Evolutionary conservation across 495 filamentous ascomycete genomes (phyloP), one percentile per base, ranked within the genome.

Genomic region (Penicillium pancosmium): DNA sequence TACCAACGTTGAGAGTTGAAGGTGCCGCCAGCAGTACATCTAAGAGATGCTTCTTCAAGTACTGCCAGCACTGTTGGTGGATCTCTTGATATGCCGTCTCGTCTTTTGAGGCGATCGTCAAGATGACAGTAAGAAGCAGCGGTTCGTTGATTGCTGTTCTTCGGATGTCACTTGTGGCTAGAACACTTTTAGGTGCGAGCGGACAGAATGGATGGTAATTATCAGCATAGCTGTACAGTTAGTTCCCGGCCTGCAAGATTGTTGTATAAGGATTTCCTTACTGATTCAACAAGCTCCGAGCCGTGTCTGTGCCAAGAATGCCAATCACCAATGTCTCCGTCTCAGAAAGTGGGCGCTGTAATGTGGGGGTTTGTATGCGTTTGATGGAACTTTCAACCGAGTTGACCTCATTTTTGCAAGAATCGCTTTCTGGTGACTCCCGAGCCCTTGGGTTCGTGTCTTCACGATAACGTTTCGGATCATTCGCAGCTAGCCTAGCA

Each of bases 291-390:
- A 50, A 50, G 23, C 31, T 27, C 5, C 31, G 19, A n/a, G 48
- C 31, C 27, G 52, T 55, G n/a, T 55, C 52, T 31, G 52, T 44
- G 0, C 52, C 52, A n/a, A 55, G 15, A 16, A 55, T 43, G 2
- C 52, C 52, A 6, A 55, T 55, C 16, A 55, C 52, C 25, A 55
- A 35, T 55, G 52, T 55, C 23, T 55, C 52, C 5, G 52, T 55
- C 16, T 55, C 52, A 2, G 52, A 55, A 2, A 55, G 15, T 34
- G n/a, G 41, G 2, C 38, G 16, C 40, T 43, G 52, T 0, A 47
- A n/a, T 12, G 44, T 1, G 7, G 50, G 50, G 27, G 52, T 40
- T 6, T 21, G 40, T 6, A 35, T 47, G 4, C n/a, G 1, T 19
- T 46, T 43, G 40, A 16, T 15, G 23, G 23, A 23, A 23, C 4